Base-by-base conservation (phyloP, 2,329 filamentous ascomycete genomes). In the Epichloe bromicola region DNA sequence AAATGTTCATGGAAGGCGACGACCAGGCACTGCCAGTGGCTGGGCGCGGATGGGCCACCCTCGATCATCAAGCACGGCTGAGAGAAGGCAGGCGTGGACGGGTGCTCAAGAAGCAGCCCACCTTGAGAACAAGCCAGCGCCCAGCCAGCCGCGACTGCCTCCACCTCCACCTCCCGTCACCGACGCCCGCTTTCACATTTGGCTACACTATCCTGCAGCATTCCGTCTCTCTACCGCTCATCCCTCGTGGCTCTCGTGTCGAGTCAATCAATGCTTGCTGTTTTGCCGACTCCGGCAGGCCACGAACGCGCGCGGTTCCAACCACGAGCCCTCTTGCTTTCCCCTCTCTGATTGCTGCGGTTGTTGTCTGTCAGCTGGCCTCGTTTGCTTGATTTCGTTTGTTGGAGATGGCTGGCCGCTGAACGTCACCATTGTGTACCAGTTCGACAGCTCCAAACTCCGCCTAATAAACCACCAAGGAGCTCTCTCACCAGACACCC, bases 321-420 rank as follows among this genome's bases (percentile, higher is more conserved):
- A 46, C 47, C 45, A 47, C 43, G 37, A 17, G 46, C 30, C 37
- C 15, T 46, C 10, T 46, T 34, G 23, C 40, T 19, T 17, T 14
- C 15, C 19, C 19, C 19, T 44, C 15, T 49, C 30, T 33, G 41
- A 17, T 33, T n/a, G 30, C 41, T 33, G 20, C 48, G 34, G 26
- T 34, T 44, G 48, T 15, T 20, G 11, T 30, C 20, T 19, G 17
- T 14, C 34, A 14, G 34, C 38, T 33, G 3, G 48, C 15, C 17
- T 15, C 42, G 51, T 44, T 48, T 48, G 41, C 37, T 39, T 36
- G 40, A 36, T 34, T 42, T 38, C 48, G 49, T 38, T 37, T 44
- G 45, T 44, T 46, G 53, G 58, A 50, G 46, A 58, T 60, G 58
- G 52, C 56, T 55, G 51, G 53, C 54, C 54, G 55, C 51, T 59